Conservation (phyloP, 371 early-diverging fungal genomes). For the Syncephalastrum sp. region DNA sequence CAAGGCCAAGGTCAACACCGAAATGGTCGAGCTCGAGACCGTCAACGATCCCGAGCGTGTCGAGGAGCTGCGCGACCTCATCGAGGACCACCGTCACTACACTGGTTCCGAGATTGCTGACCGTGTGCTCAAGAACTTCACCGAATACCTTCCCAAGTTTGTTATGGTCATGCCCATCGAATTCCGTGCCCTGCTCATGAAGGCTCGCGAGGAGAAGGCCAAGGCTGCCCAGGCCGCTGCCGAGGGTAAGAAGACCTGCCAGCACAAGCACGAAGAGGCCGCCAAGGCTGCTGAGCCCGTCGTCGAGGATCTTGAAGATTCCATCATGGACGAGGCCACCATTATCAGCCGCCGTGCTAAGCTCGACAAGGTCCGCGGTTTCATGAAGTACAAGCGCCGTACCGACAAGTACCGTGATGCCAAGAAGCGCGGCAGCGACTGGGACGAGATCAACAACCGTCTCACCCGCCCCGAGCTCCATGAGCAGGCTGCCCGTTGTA, state of each 20-base stretch:
- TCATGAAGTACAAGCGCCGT: slow-evolving; percentile 90
- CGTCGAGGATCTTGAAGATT: slow-evolving; percentile 92
- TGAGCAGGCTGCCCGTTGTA: slow-evolving; percentile 96
- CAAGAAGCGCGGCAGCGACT: slow-evolving; percentile 82
- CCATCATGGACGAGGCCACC: slow-evolving; percentile 70
- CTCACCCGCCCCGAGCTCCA: slow-evolving; percentile 77
- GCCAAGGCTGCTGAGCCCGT: slow-evolving; percentile 35
- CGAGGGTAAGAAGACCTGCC: too few species aligned
- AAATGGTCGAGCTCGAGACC: slow-evolving; percentile 87
- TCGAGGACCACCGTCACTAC: slow-evolving; percentile 77
- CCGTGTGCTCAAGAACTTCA: slow-evolving; percentile 66
- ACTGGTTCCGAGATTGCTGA: slow-evolving; percentile 84
- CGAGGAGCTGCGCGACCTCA: slow-evolving; percentile 68
- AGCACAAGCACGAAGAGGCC: too few species aligned
- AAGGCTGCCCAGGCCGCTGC: neutral
- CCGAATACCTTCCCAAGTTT: slow-evolving; percentile 38
- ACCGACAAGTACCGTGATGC: slow-evolving; percentile 84
- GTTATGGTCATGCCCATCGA: slow-evolving; percentile 90
- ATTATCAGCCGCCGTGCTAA: slow-evolving; percentile 63
- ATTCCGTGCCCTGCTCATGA: slow-evolving; percentile 73
- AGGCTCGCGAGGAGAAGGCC: neutral
- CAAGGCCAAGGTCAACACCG: slow-evolving; percentile 70
- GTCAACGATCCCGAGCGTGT: slow-evolving; percentile 80
- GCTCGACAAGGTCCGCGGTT: slow-evolving; percentile 85
- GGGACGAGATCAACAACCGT: slow-evolving; percentile 91